Conservation (phyloP, 805 yeast genomes). For the Candida nonsorbophila region DNA sequence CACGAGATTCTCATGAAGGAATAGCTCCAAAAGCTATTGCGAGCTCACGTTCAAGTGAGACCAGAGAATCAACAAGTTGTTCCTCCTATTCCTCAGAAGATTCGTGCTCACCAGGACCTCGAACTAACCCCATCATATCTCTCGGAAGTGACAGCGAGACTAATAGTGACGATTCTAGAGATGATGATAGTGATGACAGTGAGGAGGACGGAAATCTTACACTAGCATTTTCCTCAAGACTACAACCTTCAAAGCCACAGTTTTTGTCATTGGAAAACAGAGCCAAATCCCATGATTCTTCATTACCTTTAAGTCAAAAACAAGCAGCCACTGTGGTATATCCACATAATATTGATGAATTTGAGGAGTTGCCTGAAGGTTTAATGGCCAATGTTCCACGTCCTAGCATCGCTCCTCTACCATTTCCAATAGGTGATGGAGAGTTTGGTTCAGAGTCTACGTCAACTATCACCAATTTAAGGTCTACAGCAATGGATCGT, state of each 20-base stretch:
- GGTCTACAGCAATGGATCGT: neutral
- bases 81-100: slow-evolving; percentile 8
- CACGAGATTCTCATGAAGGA: slow-evolving; percentile 6
- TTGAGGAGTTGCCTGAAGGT: slow-evolving; percentile 38
- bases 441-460: no score
- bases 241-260: slow-evolving; percentile 30
- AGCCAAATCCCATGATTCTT: slow-evolving; percentile 40
- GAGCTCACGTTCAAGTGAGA: slow-evolving; percentile 2
- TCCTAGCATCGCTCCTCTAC: slow-evolving; percentile 10
- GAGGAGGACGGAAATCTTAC: slow-evolving; percentile 42
- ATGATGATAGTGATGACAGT: slow-evolving; percentile 21
- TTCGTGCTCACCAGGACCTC: slow-evolving; percentile 10
- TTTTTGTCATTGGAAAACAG: slow-evolving; percentile 26
- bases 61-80: no score
- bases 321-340: slow-evolving; percentile 16
- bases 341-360: slow-evolving; percentile 25
- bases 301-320: slow-evolving; percentile 20
- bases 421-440: slow-evolving; percentile 2
- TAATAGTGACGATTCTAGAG: slow-evolving; percentile 4
- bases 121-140: neutral
- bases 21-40: slow-evolving; percentile 11
- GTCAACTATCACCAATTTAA: no score
- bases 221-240: slow-evolving; percentile 38
- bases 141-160: slow-evolving; percentile 8
- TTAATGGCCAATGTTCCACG: slow-evolving; percentile 27